Evolutionary conservation across 177 flowering plant species (phyloP).

Genomic region (Vitis hybrid): DNA sequence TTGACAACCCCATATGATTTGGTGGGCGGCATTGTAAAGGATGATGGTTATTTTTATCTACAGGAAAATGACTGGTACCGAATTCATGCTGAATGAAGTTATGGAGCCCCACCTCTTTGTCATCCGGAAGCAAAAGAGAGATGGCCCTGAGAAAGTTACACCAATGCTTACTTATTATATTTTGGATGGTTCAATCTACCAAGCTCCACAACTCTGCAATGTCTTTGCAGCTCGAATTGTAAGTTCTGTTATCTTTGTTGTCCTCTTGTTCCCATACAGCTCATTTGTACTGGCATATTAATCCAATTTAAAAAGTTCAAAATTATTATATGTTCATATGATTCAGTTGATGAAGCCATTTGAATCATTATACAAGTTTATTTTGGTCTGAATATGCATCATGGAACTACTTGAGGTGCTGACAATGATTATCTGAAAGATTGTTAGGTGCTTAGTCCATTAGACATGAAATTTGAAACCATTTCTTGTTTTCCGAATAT

Average conservation of each 20-base stretch:
- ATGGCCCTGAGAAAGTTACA: conserved; percentile 85
- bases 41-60: background rate
- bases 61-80: conserved; percentile 92
- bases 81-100: conserved; percentile 74
- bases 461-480: background rate
- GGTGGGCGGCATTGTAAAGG: background rate
- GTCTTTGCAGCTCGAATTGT: conserved; percentile 91
- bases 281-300: too few species aligned
- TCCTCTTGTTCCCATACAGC: background rate
- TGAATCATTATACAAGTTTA: background rate
- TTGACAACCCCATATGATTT: too few species aligned
- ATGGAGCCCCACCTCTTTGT: conserved; percentile 93
- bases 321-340: too few species aligned
- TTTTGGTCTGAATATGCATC: background rate
- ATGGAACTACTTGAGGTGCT: background rate
- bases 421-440: background rate
- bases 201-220: conserved; percentile 93
- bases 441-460: background rate
- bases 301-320: too few species aligned
- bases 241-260: conserved; percentile 25
- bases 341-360: background rate
- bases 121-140: conserved; percentile 94
- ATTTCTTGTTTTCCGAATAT: background rate
- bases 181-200: conserved; percentile 93
- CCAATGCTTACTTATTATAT: conserved; percentile 91